Evolutionary conservation across 164 flowering plant species (phyloP).

Genomic region (Dillenia turbinata): DNA sequence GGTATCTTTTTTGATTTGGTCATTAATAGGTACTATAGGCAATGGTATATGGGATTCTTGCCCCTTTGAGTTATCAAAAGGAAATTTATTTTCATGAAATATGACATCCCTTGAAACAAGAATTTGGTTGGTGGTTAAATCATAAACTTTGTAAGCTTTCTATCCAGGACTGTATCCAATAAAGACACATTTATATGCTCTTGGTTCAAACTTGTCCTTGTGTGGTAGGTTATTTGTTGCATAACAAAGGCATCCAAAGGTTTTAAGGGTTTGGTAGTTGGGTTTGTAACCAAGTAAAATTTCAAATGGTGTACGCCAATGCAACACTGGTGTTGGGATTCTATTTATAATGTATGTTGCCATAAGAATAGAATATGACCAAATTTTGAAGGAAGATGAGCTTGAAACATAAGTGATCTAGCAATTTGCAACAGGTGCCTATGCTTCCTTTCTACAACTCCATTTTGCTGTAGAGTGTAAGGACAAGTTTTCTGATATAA

Average conservation of each 20-base stretch:
- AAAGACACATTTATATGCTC: not conserved
- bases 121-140: not conserved
- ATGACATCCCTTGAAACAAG: not conserved
- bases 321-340: not conserved
- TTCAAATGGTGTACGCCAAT: not conserved
- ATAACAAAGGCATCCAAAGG: too few relatives aligned
- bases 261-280: not conserved
- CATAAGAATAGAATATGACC: not conserved
- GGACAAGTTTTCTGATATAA: not conserved
- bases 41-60: too few relatives aligned
- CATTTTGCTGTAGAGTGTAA: not conserved
- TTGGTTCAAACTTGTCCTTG: not conserved
- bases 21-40: too few relatives aligned
- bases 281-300: not conserved
- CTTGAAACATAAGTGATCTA: not conserved
- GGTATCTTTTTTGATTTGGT: too few relatives aligned
- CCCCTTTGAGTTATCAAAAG: not conserved
- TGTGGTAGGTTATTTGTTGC: not conserved
- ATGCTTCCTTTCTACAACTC: not conserved
- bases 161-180: not conserved
- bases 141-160: not conserved
- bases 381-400: not conserved
- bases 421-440: not conserved
- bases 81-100: not conserved
- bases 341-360: not conserved